Evolutionary conservation across 1,139 yeast species (phyloP).

Genomic region (Blastobotrys persicus): DNA sequence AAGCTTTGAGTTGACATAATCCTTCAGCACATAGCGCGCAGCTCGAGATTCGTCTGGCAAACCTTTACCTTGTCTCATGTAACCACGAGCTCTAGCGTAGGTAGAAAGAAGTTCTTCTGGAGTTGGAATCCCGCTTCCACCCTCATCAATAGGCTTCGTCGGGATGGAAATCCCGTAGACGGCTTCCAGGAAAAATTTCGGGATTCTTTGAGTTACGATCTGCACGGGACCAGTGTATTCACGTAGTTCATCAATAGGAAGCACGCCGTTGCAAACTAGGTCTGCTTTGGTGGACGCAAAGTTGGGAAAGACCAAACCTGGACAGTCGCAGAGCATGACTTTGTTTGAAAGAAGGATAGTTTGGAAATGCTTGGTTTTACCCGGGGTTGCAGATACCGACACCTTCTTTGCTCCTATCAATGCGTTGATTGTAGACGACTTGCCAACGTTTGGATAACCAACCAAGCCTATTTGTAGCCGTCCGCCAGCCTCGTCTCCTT

Average conservation of each 20-base stretch:
- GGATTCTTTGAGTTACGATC: constrained; percentile 82
- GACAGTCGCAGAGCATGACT: constrained; percentile 94
- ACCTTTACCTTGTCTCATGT: constrained; percentile 89
- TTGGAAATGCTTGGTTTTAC: constrained; percentile 98
- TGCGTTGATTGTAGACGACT: constrained; percentile 92
- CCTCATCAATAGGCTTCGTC: constrained; percentile 71
- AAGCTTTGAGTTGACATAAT: constrained; percentile 89
- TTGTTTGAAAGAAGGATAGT: constrained; percentile 82
- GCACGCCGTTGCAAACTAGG: constrained; percentile 94
- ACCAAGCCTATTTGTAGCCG: constrained; percentile 89
- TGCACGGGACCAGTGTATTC: constrained; percentile 92
- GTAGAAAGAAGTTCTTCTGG: constrained; percentile 87
- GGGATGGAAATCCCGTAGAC: constrained; percentile 89
- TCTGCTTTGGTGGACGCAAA: constrained; percentile 97
- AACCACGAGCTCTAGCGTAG: constrained; percentile 95
- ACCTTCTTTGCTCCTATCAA: constrained; percentile 95
- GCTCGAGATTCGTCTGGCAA: constrained; percentile 97
- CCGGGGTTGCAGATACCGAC: constrained; percentile 97
- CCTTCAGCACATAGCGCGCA: constrained; percentile 86
- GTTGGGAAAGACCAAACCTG: constrained; percentile 97
- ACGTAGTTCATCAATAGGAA: constrained; percentile 95
- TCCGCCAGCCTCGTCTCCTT: constrained; percentile 39
- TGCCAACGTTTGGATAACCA: constrained; percentile 88
- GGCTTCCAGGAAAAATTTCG: constrained; percentile 85
- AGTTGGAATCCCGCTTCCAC: constrained; percentile 85